A percentile compares a stretch with the other conserved stretches of the same genome.
Conservation (phyloP, 768 basidiomycete species). For the Ephemerocybe angulata region DNA sequence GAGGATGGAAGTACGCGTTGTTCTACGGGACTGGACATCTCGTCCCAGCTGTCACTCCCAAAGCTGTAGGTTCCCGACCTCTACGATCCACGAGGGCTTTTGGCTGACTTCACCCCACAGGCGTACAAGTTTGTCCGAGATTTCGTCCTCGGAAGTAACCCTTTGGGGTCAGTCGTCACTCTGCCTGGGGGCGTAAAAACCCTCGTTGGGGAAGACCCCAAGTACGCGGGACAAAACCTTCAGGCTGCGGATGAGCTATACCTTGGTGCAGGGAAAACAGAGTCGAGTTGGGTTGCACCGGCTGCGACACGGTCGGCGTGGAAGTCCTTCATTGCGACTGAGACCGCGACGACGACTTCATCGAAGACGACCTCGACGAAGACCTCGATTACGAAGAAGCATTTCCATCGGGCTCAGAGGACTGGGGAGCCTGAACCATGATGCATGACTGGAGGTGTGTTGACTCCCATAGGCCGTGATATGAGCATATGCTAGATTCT, state of each 20-base stretch:
- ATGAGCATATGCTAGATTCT: too few species aligned
- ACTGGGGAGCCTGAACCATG: too few species aligned
- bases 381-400: neutral
- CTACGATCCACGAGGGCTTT: neutral
- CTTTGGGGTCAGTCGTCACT: slow-evolving; percentile 51
- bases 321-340: slow-evolving; percentile 46
- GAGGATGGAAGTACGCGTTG: slow-evolving; percentile 56
- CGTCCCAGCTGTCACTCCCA: slow-evolving; percentile 33
- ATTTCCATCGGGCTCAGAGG: too few species aligned
- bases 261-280: slow-evolving; percentile 47
- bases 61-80: slow-evolving; percentile 28
- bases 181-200: slow-evolving; percentile 22
- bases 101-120: slow-evolving; percentile 29
- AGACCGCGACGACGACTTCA: slow-evolving; percentile 23
- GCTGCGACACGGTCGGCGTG: slow-evolving; percentile 54
- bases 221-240: slow-evolving; percentile 44
- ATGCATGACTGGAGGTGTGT: too few species aligned
- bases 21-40: slow-evolving; percentile 42
- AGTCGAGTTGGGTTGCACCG: slow-evolving; percentile 54
- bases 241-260: slow-evolving; percentile 55
- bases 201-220: slow-evolving; percentile 49
- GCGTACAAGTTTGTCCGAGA: slow-evolving; percentile 60
- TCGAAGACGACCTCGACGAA: neutral
- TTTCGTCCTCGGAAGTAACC: slow-evolving; percentile 62
- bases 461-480: too few species aligned